Evolutionary conservation across 257 asterid genomes (phyloP), one percentile per base, ranked within the genome.

Genomic region (Dorcoceras hygrometricum): DNA sequence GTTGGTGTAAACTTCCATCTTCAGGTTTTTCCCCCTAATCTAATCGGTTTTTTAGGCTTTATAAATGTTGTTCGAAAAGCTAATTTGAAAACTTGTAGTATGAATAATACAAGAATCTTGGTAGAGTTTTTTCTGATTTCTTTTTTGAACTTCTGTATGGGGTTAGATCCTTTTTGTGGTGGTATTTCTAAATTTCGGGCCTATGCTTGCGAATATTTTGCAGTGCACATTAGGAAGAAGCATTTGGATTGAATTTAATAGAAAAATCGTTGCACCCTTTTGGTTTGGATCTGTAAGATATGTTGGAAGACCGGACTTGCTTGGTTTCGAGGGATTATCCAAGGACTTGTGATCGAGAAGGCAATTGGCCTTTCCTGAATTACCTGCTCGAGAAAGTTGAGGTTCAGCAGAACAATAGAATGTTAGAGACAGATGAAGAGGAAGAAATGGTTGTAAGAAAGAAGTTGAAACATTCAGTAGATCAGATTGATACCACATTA

Each of bases 231-330:
- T 66, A 68, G 59, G 68, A 63, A 63, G 50, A 43, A 62, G 68
- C 73, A 19, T 68, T 69, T 66, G 60, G 70, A 64, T 79, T 12
- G 11, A 19, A 31, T 70, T 63, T 62, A 66, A 62, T 67, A 11
- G 66, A 71, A 22, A 66, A 67, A 63, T 55, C 66, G 63, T 67
- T 39, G 63, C 70, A 71, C 71, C 77, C 68, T 65, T 70, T 71
- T 73, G 76, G 72, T 46, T 76, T 77, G 81, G 63, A 57, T 76
- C 78, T 28, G 61, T 77, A 77, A 71, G 90, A 76, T 46, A 89
- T 93, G 99, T 81, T 93, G 80, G 95, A 90, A 71, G 95, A 86
- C 25, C 77, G 86, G 67, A 66, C 92, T 69, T 88, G 87, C 78
- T 73, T 86, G 81, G 86, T 88, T 65, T 75, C 97, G 11, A 74